A percentile compares a stretch with the other conserved stretches of the same genome.
Conservation (phyloP, 1,139 yeast genomes). For the Taphrina pruni region DNA sequence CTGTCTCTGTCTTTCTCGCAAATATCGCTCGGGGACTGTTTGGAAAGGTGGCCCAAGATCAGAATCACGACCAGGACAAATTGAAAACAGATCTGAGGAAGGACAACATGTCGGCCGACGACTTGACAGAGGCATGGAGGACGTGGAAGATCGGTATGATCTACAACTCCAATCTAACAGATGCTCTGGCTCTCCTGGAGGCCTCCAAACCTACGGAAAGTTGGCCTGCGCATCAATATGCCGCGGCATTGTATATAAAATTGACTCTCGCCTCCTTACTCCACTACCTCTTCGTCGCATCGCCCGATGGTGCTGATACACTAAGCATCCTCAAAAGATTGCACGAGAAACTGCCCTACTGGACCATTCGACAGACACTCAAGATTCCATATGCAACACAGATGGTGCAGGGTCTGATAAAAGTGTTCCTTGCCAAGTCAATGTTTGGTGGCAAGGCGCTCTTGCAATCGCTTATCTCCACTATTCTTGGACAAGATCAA, state of each 20-base stretch:
- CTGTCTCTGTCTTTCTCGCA: constrained; percentile 36
- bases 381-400: constrained; percentile 40
- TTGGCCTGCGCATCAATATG: constrained; percentile 35
- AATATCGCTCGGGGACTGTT: constrained; percentile 39
- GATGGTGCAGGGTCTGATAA: constrained; percentile 41
- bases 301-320: constrained; percentile 34
- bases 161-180: constrained; percentile 4
- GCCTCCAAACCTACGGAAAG: constrained; percentile 18
- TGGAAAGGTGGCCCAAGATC: constrained; percentile 36
- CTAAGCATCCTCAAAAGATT: constrained; percentile 37
- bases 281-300: constrained; percentile 41
- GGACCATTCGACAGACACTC: constrained; percentile 40
- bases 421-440: constrained; percentile 40
- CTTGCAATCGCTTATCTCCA: constrained; percentile 35
- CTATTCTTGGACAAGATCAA: constrained; percentile 37
- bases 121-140: constrained; percentile 26
- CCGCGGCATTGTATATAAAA: constrained; percentile 36
- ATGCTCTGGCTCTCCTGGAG: constrained; percentile 20
- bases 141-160: constrained; percentile 37
- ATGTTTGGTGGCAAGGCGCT: constrained; percentile 38
- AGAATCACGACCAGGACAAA: constrained; percentile 1
- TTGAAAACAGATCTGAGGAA: background rate
- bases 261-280: constrained; percentile 41
- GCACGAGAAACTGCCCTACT: constrained; percentile 41
- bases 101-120: constrained; percentile 15